phyloP scores from a whole-genome alignment of 1,284 basidiomycete species.

The Cerioporus squamosus region DNA sequence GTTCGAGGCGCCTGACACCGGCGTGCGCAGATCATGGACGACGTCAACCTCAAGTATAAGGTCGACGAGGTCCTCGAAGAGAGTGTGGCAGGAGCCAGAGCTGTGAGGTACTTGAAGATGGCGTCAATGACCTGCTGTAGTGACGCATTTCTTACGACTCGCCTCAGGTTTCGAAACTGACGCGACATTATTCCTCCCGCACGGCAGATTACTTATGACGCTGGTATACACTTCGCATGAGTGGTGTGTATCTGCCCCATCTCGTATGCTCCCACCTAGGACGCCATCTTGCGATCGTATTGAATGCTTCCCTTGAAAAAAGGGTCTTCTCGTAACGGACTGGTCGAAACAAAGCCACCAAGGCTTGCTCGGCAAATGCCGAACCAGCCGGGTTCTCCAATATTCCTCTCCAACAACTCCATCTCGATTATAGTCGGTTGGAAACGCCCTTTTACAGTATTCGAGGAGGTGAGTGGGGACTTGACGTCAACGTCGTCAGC shows the following conservation, averaged over 20 bases:
- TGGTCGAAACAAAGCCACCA: too few species aligned
- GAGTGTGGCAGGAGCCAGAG: too few species aligned
- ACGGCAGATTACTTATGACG: conserved; percentile 74
- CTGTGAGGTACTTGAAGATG: too few species aligned
- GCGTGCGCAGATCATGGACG: conserved; percentile 68
- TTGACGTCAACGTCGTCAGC: not conserved
- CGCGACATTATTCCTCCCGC: not conserved
- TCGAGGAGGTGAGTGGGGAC: too few species aligned
- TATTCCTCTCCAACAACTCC: not conserved
- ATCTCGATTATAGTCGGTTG: not conserved
- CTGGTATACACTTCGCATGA: conserved; percentile 81
- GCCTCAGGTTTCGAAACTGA: not conserved
- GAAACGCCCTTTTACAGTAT: not conserved
- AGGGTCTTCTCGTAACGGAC: too few species aligned
- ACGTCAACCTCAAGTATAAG: conserved; percentile 70
- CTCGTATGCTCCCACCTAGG: too few species aligned
- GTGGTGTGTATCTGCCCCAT: not conserved
- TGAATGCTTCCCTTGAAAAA: too few species aligned
- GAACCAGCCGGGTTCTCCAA: not conserved
- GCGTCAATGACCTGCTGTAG: conserved; percentile 79
- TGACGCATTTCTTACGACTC: conserved; percentile 35
- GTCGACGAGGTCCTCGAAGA: conserved; percentile 80
- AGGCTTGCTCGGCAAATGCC: not conserved
- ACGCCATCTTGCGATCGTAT: too few species aligned
- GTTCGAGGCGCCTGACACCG: conserved; percentile 36